A percentile compares a stretch with the other conserved stretches of the same genome.
phyloP scores from a whole-genome alignment of 2,329 filamentous ascomycete genomes.

The Aureobasidium sp. region DNA sequence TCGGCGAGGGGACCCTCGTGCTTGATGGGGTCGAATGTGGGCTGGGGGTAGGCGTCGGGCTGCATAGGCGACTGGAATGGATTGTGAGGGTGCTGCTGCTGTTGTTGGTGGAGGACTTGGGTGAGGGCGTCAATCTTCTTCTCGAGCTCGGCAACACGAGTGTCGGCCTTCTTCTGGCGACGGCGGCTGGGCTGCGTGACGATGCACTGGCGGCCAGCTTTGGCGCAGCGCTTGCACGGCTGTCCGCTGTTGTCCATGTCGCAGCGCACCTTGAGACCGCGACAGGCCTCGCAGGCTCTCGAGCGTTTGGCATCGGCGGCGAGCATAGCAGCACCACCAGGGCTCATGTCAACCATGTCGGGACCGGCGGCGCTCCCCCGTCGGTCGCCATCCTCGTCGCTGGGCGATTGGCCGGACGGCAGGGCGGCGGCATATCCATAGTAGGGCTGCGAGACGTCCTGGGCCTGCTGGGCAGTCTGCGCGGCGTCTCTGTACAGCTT shows the following conservation, averaged over 20 bases:
- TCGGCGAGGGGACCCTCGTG: background rate
- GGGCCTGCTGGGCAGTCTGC: conserved; percentile 7
- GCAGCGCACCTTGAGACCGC: conserved; percentile 62
- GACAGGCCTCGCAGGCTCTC: conserved; percentile 42
- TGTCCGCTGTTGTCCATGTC: conserved; percentile 66
- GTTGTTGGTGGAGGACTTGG: conserved; percentile 65
- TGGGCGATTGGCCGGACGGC: background rate
- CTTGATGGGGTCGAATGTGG: background rate
- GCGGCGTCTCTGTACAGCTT: conserved; percentile 12
- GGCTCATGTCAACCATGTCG: conserved; percentile 12
- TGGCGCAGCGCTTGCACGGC: conserved; percentile 60
- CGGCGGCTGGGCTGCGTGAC: conserved; percentile 71
- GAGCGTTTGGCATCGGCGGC: conserved; percentile 32
- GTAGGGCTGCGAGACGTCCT: conserved; percentile 8
- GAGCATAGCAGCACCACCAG: background rate
- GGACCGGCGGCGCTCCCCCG: conserved; percentile 2
- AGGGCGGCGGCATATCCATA: conserved; percentile 10
- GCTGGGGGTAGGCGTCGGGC: background rate
- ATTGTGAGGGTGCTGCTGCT: conserved; percentile 22
- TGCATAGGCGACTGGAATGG: conserved; percentile 13
- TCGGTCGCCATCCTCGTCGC: conserved; percentile 12
- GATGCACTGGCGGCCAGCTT: conserved; percentile 69
- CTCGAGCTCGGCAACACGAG: conserved; percentile 80
- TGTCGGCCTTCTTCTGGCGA: conserved; percentile 87
- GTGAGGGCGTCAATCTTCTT: conserved; percentile 88